Conservation (phyloP, 2,329 filamentous ascomycete genomes). For the Ceratocystiopsis brevicomis region DNA sequence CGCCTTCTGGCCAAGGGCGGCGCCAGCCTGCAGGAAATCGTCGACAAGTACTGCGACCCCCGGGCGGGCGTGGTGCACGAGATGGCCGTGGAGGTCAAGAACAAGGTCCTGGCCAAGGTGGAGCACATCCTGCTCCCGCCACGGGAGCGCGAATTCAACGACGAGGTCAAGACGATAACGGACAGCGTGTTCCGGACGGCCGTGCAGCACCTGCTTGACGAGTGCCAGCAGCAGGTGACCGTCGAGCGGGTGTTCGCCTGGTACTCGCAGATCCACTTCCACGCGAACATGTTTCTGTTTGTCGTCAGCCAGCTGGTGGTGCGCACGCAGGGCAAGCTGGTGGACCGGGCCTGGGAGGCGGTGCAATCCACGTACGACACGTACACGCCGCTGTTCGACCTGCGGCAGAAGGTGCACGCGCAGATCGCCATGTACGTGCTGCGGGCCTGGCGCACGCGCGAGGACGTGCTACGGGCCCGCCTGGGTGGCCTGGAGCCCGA, state of each 20-base stretch:
- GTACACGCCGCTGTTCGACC: slow-evolving; percentile 31
- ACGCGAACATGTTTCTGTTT: slow-evolving; percentile 35
- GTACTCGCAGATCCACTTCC: slow-evolving; percentile 35
- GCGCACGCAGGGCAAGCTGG: slow-evolving; percentile 27
- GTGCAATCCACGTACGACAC: slow-evolving; percentile 27
- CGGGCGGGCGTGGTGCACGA: slow-evolving; percentile 33
- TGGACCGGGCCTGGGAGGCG: slow-evolving; percentile 33
- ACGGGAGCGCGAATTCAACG: slow-evolving; percentile 27
- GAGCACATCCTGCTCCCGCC: slow-evolving; percentile 27
- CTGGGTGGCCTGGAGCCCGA: slow-evolving; percentile 18
- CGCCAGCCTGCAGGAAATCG: slow-evolving; percentile 23
- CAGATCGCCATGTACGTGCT: slow-evolving; percentile 28
- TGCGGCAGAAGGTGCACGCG: slow-evolving; percentile 24
- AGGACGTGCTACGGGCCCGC: slow-evolving; percentile 20
- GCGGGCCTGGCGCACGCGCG: slow-evolving; percentile 33
- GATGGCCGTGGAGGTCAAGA: slow-evolving; percentile 27
- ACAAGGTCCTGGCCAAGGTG: slow-evolving; percentile 30
- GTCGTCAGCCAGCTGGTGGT: slow-evolving; percentile 34
- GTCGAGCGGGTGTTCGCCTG: slow-evolving; percentile 32
- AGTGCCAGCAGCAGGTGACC: slow-evolving; percentile 23
- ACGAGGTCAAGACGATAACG: slow-evolving; percentile 27
- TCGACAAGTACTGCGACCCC: slow-evolving; percentile 31
- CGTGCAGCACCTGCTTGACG: slow-evolving; percentile 28
- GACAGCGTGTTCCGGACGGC: slow-evolving; percentile 39
- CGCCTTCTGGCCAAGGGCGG: slow-evolving; percentile 24